A percentile compares a stretch with the other conserved stretches of the same genome.
phyloP scores from a whole-genome alignment of 306 rosid genomes.

The Quercus dentata region DNA sequence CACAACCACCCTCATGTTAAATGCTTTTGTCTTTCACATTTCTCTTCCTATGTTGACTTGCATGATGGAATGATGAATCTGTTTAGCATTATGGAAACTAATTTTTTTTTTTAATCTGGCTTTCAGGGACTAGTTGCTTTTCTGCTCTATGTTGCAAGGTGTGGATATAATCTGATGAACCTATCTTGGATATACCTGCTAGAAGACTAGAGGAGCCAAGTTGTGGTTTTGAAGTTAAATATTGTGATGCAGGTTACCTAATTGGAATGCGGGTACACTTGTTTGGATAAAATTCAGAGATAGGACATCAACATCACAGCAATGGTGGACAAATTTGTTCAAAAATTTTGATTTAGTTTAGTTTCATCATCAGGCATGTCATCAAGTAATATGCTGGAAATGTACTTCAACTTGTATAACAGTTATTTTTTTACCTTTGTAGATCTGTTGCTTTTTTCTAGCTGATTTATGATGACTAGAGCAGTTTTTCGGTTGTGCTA shows the following conservation, averaged over 20 bases:
- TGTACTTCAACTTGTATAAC: background rate
- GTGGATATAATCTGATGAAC: slow-evolving; percentile 28
- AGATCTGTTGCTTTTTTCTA: background rate
- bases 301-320: background rate
- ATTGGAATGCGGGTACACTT: background rate
- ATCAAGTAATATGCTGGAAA: background rate
- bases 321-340: background rate
- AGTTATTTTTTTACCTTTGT: background rate
- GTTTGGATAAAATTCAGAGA: background rate
- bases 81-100: slow-evolving; percentile 1
- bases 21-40: background rate
- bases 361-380: background rate
- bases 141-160: background rate
- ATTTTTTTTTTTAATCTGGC: slow-evolving; percentile 10
- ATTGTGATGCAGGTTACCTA: slow-evolving; percentile 15
- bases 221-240: background rate
- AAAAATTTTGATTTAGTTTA: background rate
- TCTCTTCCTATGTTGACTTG: background rate
- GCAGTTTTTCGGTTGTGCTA: background rate
- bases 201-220: slow-evolving; percentile 12
- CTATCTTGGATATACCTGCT: slow-evolving; percentile 2
- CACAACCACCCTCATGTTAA: background rate
- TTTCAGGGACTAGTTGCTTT: slow-evolving; percentile 65
- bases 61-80: background rate
- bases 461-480: background rate